Conservation (phyloP, 805 yeast genomes). For the Metschnikowia bowlesiae region DNA sequence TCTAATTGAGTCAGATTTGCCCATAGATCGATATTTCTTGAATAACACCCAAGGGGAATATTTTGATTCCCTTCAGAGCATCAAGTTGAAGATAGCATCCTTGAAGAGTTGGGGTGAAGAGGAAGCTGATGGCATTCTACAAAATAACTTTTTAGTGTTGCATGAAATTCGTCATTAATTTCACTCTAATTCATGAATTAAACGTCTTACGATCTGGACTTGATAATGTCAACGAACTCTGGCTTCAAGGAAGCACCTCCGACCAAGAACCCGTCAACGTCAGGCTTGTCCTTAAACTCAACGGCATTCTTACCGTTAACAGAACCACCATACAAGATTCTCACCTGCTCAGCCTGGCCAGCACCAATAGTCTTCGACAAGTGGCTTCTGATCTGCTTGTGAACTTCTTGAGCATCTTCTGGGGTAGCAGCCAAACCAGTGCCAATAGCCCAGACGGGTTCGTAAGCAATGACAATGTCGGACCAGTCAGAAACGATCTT, state of each 20-base stretch:
- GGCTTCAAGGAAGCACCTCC: conserved; percentile 99
- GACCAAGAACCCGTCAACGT: conserved; percentile 97
- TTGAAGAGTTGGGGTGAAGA: not conserved
- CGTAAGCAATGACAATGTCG: conserved; percentile 92
- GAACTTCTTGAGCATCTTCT: conserved; percentile 95
- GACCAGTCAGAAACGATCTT: conserved; percentile 84
- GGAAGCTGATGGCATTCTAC: not conserved
- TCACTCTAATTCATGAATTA: not conserved
- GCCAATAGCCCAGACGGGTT: conserved; percentile 99
- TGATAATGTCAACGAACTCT: conserved; percentile 93
- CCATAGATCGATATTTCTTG: conserved; percentile 24
- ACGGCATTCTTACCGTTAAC: conserved; percentile 92
- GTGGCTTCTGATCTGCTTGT: conserved; percentile 80
- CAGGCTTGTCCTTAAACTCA: conserved; percentile 85
- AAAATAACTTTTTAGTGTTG: not conserved
- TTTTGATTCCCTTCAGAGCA: conserved; percentile 5
- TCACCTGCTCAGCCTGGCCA: conserved; percentile 67
- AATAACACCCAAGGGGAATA: conserved; percentile 3
- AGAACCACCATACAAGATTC: conserved; percentile 98
- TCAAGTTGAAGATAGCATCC: conserved; percentile 1
- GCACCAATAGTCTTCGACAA: conserved; percentile 72
- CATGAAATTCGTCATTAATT: not conserved
- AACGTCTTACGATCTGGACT: conserved; percentile 67
- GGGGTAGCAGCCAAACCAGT: conserved; percentile 99
- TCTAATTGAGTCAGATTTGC: conserved; percentile 34